Evolutionary conservation across 2,329 filamentous ascomycete genomes (phyloP), one percentile per base, ranked within the genome.

Genomic region (Cladorrhinum sp.): DNA sequence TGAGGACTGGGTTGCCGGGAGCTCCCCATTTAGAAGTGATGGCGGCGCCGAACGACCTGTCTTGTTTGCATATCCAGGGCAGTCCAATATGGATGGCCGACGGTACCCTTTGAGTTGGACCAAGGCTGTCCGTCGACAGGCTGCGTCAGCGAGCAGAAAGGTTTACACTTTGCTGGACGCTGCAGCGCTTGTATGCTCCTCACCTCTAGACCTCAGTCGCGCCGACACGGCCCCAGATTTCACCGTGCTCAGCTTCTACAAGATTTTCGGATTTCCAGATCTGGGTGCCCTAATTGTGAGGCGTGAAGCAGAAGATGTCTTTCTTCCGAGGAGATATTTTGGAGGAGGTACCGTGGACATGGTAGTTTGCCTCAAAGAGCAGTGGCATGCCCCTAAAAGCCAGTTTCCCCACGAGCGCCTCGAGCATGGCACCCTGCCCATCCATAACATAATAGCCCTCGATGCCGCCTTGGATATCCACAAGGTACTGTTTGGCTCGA

Each of bases 201-300:
- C 90, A 3, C 86, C 85, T 1, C 78, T 98, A 6, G 84, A 96
- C 69, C 77, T 98, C 2, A 79, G 84, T 59, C 76, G 90, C 66
- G 67, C 80, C 0, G 76, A 79, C 0, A 71, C 75, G 0, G 86
- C 89, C 0, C 90, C 94, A 1, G 94, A 98, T 72, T 98, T 98
- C 66, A 88, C 86, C 0, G 89, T 91, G 0, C 70, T 98, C 48
- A 97, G 93, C 73, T 86, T 98, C 65, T 96, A 97, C 77, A 99
- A 98, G 73, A 93, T 97, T n/a, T 98, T 98, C 73, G 94, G 95
- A 1, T 97, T 97, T 66, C 94, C 94, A 0, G 91, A 98, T 71
- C 79, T 98, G 1, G 94, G 94, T 1, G 92, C 88, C 1, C 76
- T 99, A 61, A 86, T 98, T 28, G 86, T 98, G 12, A 86, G 89